phyloP scores from a whole-genome alignment of 2,329 filamentous ascomycete genomes.

The Ustulina deusta region DNA sequence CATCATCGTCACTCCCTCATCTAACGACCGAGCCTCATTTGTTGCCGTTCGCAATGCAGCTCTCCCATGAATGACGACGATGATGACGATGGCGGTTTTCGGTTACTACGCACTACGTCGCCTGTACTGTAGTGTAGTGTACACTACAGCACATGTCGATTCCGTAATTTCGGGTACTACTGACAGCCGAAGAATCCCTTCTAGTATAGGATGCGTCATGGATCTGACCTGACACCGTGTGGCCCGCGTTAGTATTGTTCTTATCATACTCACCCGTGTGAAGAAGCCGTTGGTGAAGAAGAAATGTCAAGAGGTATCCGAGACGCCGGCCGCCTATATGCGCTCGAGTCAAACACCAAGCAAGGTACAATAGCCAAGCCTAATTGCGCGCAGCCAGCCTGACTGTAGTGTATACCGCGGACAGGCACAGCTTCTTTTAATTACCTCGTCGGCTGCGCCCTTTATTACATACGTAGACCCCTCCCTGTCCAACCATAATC shows the following conservation, averaged over 20 bases:
- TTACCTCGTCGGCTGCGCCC: conserved; percentile 31
- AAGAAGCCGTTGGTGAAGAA: conserved; percentile 10
- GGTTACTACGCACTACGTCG: background rate
- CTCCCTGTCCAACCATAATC: conserved; percentile 17
- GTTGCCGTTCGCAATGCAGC: conserved; percentile 13
- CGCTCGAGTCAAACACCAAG: conserved; percentile 25
- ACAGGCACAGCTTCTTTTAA: conserved; percentile 27
- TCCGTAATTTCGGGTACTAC: background rate
- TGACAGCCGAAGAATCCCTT: conserved; percentile 20
- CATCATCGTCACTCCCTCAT: conserved; percentile 24
- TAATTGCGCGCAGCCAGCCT: conserved; percentile 24
- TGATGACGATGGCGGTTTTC: conserved; percentile 1
- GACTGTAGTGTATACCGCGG: conserved; percentile 31
- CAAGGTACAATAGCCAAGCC: conserved; percentile 23
- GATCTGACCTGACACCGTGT: conserved; percentile 6
- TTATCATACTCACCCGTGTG: conserved; percentile 13
- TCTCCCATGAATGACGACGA: conserved; percentile 22
- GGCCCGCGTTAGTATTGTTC: background rate
- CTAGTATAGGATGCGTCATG: conserved; percentile 10
- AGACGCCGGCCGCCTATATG: conserved; percentile 28
- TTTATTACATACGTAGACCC: conserved; percentile 15
- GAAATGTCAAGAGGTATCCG: conserved; percentile 9
- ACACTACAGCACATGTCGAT: background rate
- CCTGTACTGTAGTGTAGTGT: background rate
- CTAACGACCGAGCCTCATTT: conserved; percentile 21